Percentiles rank a stretch among this genome's conserved stretches.
phyloP scores from a whole-genome alignment of 805 yeast genomes.

The Barnettozyma wickerhamii region DNA sequence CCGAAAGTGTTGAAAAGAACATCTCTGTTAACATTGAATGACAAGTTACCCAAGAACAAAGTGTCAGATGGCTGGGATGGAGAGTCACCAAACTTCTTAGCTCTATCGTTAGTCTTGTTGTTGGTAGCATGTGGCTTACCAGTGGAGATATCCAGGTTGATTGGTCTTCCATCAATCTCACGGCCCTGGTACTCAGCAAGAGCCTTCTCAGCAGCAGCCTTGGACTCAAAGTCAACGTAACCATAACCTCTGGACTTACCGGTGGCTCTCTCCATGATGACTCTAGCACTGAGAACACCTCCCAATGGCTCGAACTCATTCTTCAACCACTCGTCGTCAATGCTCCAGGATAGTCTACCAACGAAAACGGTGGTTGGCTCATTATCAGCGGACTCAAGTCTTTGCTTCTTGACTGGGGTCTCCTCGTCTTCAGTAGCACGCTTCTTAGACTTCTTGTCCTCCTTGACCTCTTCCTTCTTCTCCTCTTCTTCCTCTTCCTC shows the following conservation, averaged over 20 bases:
- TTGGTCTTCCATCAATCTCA: conserved; percentile 96
- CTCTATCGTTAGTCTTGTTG: conserved; percentile 67
- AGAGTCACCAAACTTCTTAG: conserved; percentile 84
- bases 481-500: conserved; percentile 28
- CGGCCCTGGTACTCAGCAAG: conserved; percentile 79
- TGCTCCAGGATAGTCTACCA: conserved; percentile 95
- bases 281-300: conserved; percentile 86
- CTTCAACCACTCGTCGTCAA: conserved; percentile 92
- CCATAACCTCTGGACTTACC: conserved; percentile 97
- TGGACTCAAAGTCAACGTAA: conserved; percentile 87
- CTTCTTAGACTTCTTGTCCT: conserved; percentile 30
- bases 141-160: conserved; percentile 89
- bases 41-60: conserved; percentile 90
- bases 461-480: conserved; percentile 26
- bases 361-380: conserved; percentile 91
- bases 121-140: conserved; percentile 63
- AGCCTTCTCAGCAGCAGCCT: conserved; percentile 81
- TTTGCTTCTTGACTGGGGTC: conserved; percentile 32
- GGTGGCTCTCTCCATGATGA: conserved; percentile 86
- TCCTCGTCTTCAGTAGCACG: conserved; percentile 33
- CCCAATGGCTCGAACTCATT: conserved; percentile 79
- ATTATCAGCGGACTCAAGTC: conserved; percentile 32
- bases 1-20: conserved; percentile 67
- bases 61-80: conserved; percentile 94
- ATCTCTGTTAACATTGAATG: conserved; percentile 87